phyloP scores from a whole-genome alignment of 2,329 filamentous ascomycete genomes.

The Cladosporium halotolerans region DNA sequence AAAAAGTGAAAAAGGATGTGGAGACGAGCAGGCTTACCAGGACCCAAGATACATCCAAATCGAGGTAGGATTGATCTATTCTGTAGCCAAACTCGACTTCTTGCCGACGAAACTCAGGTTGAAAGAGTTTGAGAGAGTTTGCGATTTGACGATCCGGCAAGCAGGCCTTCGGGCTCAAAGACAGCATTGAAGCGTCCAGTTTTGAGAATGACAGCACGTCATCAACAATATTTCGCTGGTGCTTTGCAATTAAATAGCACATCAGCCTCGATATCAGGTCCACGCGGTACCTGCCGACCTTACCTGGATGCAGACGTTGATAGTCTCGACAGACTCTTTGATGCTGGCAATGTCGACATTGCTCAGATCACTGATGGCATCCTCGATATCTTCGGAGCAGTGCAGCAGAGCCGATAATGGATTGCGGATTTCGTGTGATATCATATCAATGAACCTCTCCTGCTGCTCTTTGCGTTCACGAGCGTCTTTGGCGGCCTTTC shows the following conservation, averaged over 20 bases:
- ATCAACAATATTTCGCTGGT: constrained; percentile 39
- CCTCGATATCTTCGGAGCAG: constrained; percentile 39
- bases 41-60: constrained; percentile 21
- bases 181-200: constrained; percentile 26
- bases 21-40: constrained; percentile 17
- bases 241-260: constrained; percentile 23
- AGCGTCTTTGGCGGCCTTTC: constrained; percentile 13
- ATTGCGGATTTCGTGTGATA: constrained; percentile 39
- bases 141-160: constrained; percentile 27
- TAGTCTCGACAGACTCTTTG: constrained; percentile 28
- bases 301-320: constrained; percentile 33
- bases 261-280: constrained; percentile 16
- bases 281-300: not conserved
- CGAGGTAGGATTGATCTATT: constrained; percentile 23
- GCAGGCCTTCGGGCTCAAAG: constrained; percentile 33
- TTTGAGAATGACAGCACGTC: constrained; percentile 41
- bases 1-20: too few species aligned
- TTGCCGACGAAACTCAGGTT: constrained; percentile 25
- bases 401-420: constrained; percentile 39
- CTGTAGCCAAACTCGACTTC: constrained; percentile 31
- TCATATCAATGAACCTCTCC: constrained; percentile 29
- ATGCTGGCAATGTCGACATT: not conserved
- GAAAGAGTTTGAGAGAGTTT: constrained; percentile 33
- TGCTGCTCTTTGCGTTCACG: constrained; percentile 23
- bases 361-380: constrained; percentile 17